Percentiles rank a stretch among this genome's conserved stretches.
phyloP scores from a whole-genome alignment of 371 early-diverging fungal species.

The Mucor saturninus region DNA sequence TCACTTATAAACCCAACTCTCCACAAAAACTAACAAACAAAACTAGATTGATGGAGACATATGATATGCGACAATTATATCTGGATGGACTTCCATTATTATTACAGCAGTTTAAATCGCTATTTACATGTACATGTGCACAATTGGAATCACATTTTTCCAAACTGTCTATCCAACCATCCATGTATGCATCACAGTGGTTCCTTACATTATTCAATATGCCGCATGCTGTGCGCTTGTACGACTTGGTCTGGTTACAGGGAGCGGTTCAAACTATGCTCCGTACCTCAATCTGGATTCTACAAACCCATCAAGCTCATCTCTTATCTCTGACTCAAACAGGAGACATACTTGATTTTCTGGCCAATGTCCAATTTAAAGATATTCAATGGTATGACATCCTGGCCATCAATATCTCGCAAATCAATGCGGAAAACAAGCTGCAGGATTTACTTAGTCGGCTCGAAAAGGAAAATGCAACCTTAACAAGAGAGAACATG shows the following conservation, averaged over 20 bases:
- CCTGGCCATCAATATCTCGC: neutral
- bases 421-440: conserved; percentile 43
- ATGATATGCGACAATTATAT: conserved; percentile 76
- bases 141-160: conserved; percentile 71
- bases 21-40: neutral
- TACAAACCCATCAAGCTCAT: conserved; percentile 73
- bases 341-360: neutral
- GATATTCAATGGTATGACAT: neutral
- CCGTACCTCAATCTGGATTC: conserved; percentile 78
- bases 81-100: conserved; percentile 83
- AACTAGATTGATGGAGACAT: conserved; percentile 77
- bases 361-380: neutral
- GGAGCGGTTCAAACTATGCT: conserved; percentile 80
- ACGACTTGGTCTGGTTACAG: conserved; percentile 89
- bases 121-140: conserved; percentile 81
- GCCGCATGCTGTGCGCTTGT: conserved; percentile 80
- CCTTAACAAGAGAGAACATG: conserved; percentile 49
- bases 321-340: conserved; percentile 66
- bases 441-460: conserved; percentile 58
- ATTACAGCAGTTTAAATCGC: conserved; percentile 82
- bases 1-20: neutral
- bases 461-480: conserved; percentile 59
- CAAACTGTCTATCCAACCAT: conserved; percentile 72
- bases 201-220: conserved; percentile 89
- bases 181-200: conserved; percentile 92